Evolutionary conservation across 106 monocot genomes (phyloP).

Genomic region (Chionographis japonica): DNA sequence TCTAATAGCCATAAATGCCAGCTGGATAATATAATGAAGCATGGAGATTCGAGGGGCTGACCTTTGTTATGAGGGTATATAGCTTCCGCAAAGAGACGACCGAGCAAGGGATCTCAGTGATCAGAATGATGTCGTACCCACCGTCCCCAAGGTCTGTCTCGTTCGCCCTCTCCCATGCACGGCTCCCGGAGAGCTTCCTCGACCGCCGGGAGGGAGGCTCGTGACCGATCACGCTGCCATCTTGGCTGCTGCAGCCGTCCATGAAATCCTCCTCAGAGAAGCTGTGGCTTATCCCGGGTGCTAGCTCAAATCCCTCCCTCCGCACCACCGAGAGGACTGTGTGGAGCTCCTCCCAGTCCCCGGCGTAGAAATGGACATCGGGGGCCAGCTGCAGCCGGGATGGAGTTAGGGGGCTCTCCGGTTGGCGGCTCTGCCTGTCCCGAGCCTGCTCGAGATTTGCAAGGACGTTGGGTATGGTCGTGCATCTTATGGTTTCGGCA

Average conservation of each 20-base stretch:
- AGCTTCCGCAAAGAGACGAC: conserved; percentile 57
- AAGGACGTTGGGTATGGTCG: conserved; percentile 81
- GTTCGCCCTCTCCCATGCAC: conserved; percentile 90
- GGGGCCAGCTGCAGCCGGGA: conserved; percentile 57
- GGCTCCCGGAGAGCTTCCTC: conserved; percentile 85
- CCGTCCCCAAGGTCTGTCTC: conserved; percentile 52
- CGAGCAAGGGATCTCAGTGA: conserved; percentile 60
- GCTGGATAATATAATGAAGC: background rate
- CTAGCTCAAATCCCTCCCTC: conserved; percentile 22
- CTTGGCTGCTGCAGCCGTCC: conserved; percentile 70
- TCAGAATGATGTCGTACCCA: conserved; percentile 78
- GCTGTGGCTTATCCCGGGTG: conserved; percentile 28
- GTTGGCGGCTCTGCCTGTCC: conserved; percentile 56
- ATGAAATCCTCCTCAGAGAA: conserved; percentile 88
- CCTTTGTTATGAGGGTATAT: conserved; percentile 78
- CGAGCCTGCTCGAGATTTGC: conserved; percentile 72
- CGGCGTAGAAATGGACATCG: conserved; percentile 80
- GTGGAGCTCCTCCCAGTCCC: conserved; percentile 78
- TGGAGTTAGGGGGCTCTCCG: conserved; percentile 75
- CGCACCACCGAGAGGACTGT: conserved; percentile 65
- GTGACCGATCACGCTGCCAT: conserved; percentile 51
- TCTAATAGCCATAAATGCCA: no score
- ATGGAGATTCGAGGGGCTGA: conserved; percentile 11
- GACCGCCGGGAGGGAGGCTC: conserved; percentile 50
- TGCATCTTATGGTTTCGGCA: conserved; percentile 83